These are phyloP conservation scores for Blastocystis sp. DNA, from an alignment of 352 stramenopile genomes.

Conservation along the genomic window DNA sequence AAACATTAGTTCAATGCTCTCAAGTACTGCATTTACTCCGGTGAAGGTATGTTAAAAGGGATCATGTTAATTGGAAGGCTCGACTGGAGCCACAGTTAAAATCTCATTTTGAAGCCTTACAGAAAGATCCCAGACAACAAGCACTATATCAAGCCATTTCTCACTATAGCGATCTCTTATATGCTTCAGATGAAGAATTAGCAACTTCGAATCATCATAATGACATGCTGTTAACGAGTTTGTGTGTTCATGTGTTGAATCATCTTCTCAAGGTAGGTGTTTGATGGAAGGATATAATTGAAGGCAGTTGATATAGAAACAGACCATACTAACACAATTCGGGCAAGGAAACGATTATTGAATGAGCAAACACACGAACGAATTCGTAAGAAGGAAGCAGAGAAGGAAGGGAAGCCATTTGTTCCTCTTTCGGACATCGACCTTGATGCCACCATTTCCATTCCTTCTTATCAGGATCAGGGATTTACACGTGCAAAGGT, in stretches of 20 bases:
- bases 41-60: neutral
- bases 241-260: slow-evolving; percentile 55
- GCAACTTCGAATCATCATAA: neutral
- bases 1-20: neutral
- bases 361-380: slow-evolving; percentile 57
- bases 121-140: neutral
- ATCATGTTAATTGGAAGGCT: neutral
- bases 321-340: slow-evolving; percentile 1
- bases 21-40: neutral
- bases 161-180: slow-evolving; percentile 45
- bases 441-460: neutral
- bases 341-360: slow-evolving; percentile 16
- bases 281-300: no score
- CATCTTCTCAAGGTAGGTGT: slow-evolving; percentile 36
- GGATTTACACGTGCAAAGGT: slow-evolving; percentile 61
- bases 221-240: neutral
- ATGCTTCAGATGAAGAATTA: slow-evolving; percentile 22
- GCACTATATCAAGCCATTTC: slow-evolving; percentile 15
- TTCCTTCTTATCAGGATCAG: slow-evolving; percentile 53
- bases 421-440: neutral
- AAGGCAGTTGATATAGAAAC: slow-evolving; percentile 42
- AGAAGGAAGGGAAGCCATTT: slow-evolving; percentile 2
- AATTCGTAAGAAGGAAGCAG: slow-evolving; percentile 34
- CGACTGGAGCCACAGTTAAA: neutral
- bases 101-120: neutral